phyloP scores from a whole-genome alignment of 768 basidiomycete species.

The Russula sp. region DNA sequence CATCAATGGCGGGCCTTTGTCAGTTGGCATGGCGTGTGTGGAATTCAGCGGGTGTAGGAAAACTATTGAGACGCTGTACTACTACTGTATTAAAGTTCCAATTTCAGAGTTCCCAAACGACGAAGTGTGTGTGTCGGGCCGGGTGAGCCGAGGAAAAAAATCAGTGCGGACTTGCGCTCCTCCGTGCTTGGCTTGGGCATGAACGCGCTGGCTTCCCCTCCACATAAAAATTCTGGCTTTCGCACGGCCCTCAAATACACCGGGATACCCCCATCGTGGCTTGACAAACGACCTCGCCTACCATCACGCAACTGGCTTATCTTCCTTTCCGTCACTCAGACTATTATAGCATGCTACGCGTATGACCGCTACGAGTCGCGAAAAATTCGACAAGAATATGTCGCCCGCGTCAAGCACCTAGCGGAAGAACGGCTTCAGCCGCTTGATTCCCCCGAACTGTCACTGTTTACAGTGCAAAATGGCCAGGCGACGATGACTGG shows the following conservation, averaged over 20 bases:
- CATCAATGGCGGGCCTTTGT: too few species aligned
- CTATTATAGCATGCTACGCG: slow-evolving; percentile 66
- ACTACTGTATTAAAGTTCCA: too few species aligned
- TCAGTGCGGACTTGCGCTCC: too few species aligned
- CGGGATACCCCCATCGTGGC: slow-evolving; percentile 66
- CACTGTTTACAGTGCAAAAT: slow-evolving; percentile 82
- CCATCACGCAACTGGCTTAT: slow-evolving; percentile 95
- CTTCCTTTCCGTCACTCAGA: slow-evolving; percentile 75
- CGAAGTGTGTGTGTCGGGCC: slow-evolving; percentile 11
- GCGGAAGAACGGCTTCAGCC: slow-evolving; percentile 64
- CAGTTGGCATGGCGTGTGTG: too few species aligned
- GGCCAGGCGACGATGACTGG: slow-evolving; percentile 94
- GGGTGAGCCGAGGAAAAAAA: background rate
- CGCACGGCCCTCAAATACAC: slow-evolving; percentile 63
- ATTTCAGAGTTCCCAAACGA: too few species aligned
- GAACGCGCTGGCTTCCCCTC: slow-evolving; percentile 8
- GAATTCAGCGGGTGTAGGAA: too few species aligned
- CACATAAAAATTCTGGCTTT: slow-evolving; percentile 48
- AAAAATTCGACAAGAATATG: slow-evolving; percentile 70
- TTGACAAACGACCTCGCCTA: slow-evolving; percentile 78
- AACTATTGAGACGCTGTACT: too few species aligned
- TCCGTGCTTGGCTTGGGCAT: slow-evolving; percentile 3
- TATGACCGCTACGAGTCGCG: slow-evolving; percentile 87
- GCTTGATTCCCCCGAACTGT: slow-evolving; percentile 71
- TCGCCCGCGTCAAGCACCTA: slow-evolving; percentile 75